Evolutionary conservation across 768 basidiomycete genomes (phyloP).

Genomic region (Ephemerocybe angulata): DNA sequence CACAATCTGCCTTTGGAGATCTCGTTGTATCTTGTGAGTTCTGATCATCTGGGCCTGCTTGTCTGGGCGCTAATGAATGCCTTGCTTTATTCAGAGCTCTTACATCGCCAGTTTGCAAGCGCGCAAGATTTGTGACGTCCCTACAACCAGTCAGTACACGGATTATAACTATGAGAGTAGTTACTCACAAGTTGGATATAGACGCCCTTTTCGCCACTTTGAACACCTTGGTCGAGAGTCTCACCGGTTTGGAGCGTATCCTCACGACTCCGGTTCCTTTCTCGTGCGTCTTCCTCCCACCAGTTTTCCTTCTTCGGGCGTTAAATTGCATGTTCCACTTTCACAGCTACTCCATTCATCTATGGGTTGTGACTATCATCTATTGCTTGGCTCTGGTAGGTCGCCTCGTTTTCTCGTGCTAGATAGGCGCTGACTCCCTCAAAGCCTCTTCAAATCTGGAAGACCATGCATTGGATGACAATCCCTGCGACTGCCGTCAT

Average conservation of each 20-base stretch:
- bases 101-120: conserved; percentile 59
- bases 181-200: conserved; percentile 17
- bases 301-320: no score
- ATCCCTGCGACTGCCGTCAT: conserved; percentile 57
- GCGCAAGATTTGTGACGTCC: conserved; percentile 54
- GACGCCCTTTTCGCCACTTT: conserved; percentile 46
- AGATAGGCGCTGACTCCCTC: conserved; percentile 8
- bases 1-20: conserved; percentile 71
- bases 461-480: conserved; percentile 53
- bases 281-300: conserved; percentile 41
- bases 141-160: conserved; percentile 52
- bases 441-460: conserved; percentile 65
- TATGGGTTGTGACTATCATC: conserved; percentile 61
- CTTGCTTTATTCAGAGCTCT: conserved; percentile 46
- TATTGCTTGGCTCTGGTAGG: conserved; percentile 60
- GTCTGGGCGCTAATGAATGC: conserved; percentile 1
- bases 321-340: no score
- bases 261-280: conserved; percentile 76
- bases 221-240: conserved; percentile 55
- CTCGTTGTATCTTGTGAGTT: conserved; percentile 58
- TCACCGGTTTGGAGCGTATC: conserved; percentile 70
- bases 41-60: background rate
- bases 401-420: background rate
- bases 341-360: conserved; percentile 63
- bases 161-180: background rate